Evolutionary conservation across 2,329 filamentous ascomycete species (phyloP).

Genomic region (Ascochyta koolunga): DNA sequence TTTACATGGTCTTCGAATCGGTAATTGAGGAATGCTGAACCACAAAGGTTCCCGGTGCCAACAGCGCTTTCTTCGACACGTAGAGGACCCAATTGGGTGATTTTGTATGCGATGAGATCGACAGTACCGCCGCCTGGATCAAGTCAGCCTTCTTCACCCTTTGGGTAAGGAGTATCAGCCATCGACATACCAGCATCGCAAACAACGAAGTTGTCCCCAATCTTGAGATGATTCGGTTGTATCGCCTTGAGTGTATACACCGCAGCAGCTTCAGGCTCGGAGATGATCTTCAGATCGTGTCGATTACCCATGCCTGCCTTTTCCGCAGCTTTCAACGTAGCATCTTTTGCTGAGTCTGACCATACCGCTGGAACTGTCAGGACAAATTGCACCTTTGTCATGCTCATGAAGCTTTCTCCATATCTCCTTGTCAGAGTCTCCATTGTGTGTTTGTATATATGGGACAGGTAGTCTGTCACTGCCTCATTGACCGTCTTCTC

Average conservation of each 20-base stretch:
- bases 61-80: slow-evolving; percentile 79
- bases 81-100: slow-evolving; percentile 73
- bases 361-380: slow-evolving; percentile 79
- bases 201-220: slow-evolving; percentile 67
- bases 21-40: slow-evolving; percentile 80
- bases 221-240: slow-evolving; percentile 73
- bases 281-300: slow-evolving; percentile 77
- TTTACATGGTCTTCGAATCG: slow-evolving; percentile 79
- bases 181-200: slow-evolving; percentile 56
- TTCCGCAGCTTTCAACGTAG: slow-evolving; percentile 77
- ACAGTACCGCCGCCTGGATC: slow-evolving; percentile 61
- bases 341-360: slow-evolving; percentile 85
- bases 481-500: slow-evolving; percentile 80
- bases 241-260: slow-evolving; percentile 82
- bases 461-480: slow-evolving; percentile 78
- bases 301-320: slow-evolving; percentile 76
- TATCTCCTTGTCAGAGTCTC: slow-evolving; percentile 76
- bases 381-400: slow-evolving; percentile 77
- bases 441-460: slow-evolving; percentile 79
- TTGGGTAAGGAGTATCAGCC: background rate
- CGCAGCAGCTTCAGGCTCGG: slow-evolving; percentile 77
- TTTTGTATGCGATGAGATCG: slow-evolving; percentile 82
- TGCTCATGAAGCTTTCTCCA: slow-evolving; percentile 78
- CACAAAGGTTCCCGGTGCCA: slow-evolving; percentile 77
- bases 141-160: slow-evolving; percentile 6